Conservation (phyloP, 176 grass and related monocot genomes). For the Avena insularis region DNA sequence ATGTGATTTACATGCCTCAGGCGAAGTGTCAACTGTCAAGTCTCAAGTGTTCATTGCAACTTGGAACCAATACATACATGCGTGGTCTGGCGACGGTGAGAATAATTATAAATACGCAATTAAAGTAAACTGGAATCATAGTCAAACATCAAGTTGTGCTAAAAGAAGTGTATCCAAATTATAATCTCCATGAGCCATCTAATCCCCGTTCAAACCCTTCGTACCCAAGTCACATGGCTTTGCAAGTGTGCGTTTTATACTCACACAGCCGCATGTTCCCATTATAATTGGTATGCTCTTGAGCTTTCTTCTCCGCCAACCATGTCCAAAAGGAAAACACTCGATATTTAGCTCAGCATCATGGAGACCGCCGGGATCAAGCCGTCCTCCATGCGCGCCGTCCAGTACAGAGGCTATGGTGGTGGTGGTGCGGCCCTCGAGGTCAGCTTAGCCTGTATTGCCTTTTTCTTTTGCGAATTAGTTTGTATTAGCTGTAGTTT, state of each 20-base stretch:
- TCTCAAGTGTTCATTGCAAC: too few relatives aligned
- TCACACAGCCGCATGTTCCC: neutral
- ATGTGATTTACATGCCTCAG: too few relatives aligned
- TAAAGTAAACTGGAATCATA: neutral
- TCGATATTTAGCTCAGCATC: neutral
- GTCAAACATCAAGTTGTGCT: neutral
- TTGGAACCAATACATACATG: too few relatives aligned
- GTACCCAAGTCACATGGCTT: slow-evolving; percentile 1
- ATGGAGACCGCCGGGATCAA: neutral
- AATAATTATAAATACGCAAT: too few relatives aligned
- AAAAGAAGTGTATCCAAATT: neutral
- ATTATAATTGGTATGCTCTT: neutral
- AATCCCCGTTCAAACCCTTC: neutral
- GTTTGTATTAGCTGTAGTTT: neutral
- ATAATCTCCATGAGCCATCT: neutral
- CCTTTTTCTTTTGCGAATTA: too few relatives aligned
- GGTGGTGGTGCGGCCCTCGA: slow-evolving; percentile 52
- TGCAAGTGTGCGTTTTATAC: slow-evolving; percentile 5
- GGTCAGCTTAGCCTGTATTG: neutral
- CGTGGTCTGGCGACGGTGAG: too few relatives aligned
- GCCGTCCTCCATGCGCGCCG: slow-evolving; percentile 43
- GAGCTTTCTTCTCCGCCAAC: neutral
- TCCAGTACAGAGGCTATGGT: slow-evolving; percentile 57
- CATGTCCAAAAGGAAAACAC: neutral
- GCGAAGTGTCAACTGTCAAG: too few relatives aligned